Conservation (phyloP, 2,329 filamentous ascomycete species). For the Ophidiomyces ophidiicola region DNA sequence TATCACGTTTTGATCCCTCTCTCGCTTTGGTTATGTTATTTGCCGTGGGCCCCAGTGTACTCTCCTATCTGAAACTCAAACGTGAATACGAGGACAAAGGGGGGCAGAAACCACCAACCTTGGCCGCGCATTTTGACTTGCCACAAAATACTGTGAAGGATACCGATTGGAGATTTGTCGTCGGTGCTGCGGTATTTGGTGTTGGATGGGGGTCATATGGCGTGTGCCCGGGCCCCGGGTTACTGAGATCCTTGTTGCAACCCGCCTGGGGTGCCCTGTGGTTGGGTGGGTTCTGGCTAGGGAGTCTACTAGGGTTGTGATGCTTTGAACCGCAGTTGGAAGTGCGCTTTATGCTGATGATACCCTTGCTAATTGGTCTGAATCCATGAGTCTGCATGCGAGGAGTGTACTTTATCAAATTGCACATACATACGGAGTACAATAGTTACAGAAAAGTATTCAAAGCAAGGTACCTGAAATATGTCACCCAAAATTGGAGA, state of each 20-base stretch:
- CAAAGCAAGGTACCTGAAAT: too few species aligned
- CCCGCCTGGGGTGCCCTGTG: conserved; percentile 38
- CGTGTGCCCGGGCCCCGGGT: conserved; percentile 41
- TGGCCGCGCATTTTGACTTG: conserved; percentile 33
- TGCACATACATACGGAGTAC: too few species aligned
- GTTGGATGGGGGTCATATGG: conserved; percentile 42
- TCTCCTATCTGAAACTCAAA: conserved; percentile 24
- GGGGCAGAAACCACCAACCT: conserved; percentile 29
- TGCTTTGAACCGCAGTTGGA: not conserved
- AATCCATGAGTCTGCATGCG: too few species aligned
- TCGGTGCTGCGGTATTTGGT: conserved; percentile 39
- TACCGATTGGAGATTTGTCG: conserved; percentile 38
- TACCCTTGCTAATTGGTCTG: too few species aligned
- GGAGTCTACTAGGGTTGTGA: conserved; percentile 25
- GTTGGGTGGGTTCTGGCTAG: conserved; percentile 38
- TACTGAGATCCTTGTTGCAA: conserved; percentile 37
- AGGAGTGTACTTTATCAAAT: too few species aligned
- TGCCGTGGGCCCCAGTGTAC: conserved; percentile 37
- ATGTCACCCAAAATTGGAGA: too few species aligned
- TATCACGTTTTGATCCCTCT: conserved; percentile 40
- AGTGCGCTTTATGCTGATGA: too few species aligned
- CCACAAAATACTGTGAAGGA: conserved; percentile 36
- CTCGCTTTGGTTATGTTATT: conserved; percentile 39
- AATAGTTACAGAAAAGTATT: too few species aligned
- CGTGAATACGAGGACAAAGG: conserved; percentile 20